Percentiles rank a stretch among this genome's conserved stretches.
Conservation (phyloP, 306 rosid genomes). For the Gastrolobium villosum region DNA sequence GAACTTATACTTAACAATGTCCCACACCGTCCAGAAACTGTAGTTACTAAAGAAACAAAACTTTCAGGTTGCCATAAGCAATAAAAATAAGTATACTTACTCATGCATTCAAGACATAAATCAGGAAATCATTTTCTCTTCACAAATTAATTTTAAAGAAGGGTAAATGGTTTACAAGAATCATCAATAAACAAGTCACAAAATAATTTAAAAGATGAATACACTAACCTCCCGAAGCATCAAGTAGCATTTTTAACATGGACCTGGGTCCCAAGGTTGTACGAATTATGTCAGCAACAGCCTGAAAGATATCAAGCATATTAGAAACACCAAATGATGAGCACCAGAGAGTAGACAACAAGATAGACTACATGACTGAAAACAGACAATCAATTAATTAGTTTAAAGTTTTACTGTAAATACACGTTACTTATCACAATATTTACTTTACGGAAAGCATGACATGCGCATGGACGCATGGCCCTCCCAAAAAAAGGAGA, state of each 20-base stretch:
- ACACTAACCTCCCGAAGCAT: conserved; percentile 77
- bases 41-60: background rate
- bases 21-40: background rate
- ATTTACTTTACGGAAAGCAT: background rate
- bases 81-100: background rate
- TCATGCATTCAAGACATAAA: background rate
- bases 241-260: conserved; percentile 95
- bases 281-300: conserved; percentile 95
- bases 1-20: conserved; percentile 23
- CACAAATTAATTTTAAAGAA: background rate
- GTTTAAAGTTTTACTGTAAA: background rate
- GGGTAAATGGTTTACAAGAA: background rate
- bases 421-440: background rate
- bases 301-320: conserved; percentile 53
- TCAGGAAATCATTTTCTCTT: background rate
- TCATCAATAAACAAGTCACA: background rate
- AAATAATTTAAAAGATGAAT: background rate
- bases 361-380: background rate
- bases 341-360: background rate
- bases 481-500: background rate
- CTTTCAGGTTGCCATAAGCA: background rate
- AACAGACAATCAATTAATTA: background rate
- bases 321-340: background rate
- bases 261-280: conserved; percentile 97
- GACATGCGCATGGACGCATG: background rate